Evolutionary conservation across 306 rosid genomes (phyloP).

Genomic region (Pterocarpus macrocarpus): DNA sequence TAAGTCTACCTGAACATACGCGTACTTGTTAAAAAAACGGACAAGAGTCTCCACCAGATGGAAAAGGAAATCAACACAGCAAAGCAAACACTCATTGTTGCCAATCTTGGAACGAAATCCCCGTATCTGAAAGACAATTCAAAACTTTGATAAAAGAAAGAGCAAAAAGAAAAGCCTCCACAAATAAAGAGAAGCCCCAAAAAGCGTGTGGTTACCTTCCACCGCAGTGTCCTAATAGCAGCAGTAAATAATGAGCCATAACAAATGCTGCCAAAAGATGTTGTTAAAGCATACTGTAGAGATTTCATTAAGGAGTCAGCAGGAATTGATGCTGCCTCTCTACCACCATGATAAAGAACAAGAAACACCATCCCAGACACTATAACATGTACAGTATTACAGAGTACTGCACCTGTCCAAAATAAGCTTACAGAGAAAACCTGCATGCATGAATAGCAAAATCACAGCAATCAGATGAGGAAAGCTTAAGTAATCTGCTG

Average conservation of each 20-base stretch:
- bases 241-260: slow-evolving; percentile 99
- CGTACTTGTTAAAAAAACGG: slow-evolving; percentile 97
- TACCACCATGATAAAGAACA: slow-evolving; percentile 86
- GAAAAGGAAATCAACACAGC: slow-evolving; percentile 96
- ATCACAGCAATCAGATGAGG: slow-evolving; percentile 43
- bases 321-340: slow-evolving; percentile 81
- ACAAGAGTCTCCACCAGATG: slow-evolving; percentile 99
- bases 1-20: slow-evolving; percentile 87
- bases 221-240: slow-evolving; percentile 88
- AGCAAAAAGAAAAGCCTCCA: neutral
- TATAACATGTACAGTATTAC: slow-evolving; percentile 92
- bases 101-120: slow-evolving; percentile 97
- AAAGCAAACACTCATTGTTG: slow-evolving; percentile 94
- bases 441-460: slow-evolving; percentile 60
- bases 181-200: slow-evolving; percentile 2
- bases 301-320: slow-evolving; percentile 78
- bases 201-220: slow-evolving; percentile 70
- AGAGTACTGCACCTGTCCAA: slow-evolving; percentile 98
- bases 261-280: slow-evolving; percentile 97
- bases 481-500: slow-evolving; percentile 24
- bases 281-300: slow-evolving; percentile 80
- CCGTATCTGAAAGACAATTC: slow-evolving; percentile 73
- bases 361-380: slow-evolving; percentile 99
- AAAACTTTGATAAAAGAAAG: slow-evolving; percentile 25
- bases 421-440: slow-evolving; percentile 90